These are phyloP conservation scores for Dipteronia dyeriana DNA, from an alignment of 345 rosid species.

Conservation along the genomic window DNA sequence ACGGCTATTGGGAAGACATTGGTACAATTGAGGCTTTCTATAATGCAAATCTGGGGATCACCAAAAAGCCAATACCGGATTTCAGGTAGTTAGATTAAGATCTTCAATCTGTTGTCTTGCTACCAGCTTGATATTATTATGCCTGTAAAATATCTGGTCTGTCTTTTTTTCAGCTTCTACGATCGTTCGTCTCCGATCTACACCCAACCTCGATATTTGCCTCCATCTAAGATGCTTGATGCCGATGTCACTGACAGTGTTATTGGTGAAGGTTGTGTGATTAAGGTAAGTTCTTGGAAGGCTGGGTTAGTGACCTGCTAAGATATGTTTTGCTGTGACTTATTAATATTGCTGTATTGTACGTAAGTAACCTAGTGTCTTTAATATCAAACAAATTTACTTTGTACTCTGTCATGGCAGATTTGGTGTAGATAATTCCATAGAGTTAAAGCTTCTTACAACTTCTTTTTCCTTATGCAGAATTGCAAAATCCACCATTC, in stretches of 20 bases:
- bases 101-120: constrained; percentile 10
- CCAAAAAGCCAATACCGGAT: constrained; percentile 93
- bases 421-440: not conserved
- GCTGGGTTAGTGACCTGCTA: constrained; percentile 2
- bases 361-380: not conserved
- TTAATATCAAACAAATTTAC: not conserved
- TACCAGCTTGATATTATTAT: not conserved
- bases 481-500: constrained; percentile 96
- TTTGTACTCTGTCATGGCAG: not conserved
- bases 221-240: constrained; percentile 98
- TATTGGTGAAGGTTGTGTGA: constrained; percentile 96
- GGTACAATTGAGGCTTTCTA: constrained; percentile 97
- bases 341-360: not conserved
- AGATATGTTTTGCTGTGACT: not conserved
- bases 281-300: constrained; percentile 55
- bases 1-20: constrained; percentile 98
- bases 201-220: constrained; percentile 95
- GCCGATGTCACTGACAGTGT: constrained; percentile 97
- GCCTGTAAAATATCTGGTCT: not conserved
- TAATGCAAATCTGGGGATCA: constrained; percentile 91
- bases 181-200: constrained; percentile 96
- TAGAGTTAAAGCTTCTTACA: not conserved
- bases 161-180: constrained; percentile 63
- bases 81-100: constrained; percentile 58
- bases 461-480: constrained; percentile 34